Percentiles rank a stretch among this genome's conserved stretches.
Evolutionary conservation across 75 land plant genomes (phyloP).

Genomic region (Adiantum capillusveneris): DNA sequence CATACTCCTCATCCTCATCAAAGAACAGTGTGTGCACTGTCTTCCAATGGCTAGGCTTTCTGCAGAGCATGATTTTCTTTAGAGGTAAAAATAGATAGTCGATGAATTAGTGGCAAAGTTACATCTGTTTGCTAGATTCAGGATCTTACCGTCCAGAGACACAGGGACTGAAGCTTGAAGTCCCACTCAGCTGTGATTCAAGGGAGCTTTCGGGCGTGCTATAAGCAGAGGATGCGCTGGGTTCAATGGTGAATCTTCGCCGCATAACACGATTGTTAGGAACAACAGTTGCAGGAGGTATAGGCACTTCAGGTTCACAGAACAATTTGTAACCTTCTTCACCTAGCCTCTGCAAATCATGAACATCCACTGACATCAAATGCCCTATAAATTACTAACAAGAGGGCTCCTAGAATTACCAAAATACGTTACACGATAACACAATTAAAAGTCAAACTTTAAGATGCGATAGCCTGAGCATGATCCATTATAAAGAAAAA

Average conservation of each 20-base stretch:
- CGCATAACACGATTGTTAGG: slow-evolving; percentile 10
- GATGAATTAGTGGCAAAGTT: neutral
- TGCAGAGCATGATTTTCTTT: neutral
- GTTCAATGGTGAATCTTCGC: slow-evolving; percentile 23
- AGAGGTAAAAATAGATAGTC: neutral
- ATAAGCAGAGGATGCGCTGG: slow-evolving; percentile 2
- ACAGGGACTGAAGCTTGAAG: neutral
- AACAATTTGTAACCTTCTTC: slow-evolving; percentile 31
- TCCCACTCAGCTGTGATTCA: slow-evolving; percentile 17
- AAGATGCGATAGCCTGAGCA: too few species aligned
- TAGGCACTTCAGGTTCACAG: slow-evolving; percentile 23
- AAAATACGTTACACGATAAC: too few species aligned
- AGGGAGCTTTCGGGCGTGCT: slow-evolving; percentile 21
- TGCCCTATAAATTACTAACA: too few species aligned
- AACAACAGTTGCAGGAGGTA: slow-evolving; percentile 31
- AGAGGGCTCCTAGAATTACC: too few species aligned
- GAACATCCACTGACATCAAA: too few species aligned
- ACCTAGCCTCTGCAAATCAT: slow-evolving; percentile 25
- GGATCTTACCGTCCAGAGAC: neutral
- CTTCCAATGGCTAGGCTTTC: slow-evolving; percentile 44
- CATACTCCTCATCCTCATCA: slow-evolving; percentile 38
- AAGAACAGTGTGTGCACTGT: slow-evolving; percentile 61
- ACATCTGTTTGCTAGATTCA: neutral
- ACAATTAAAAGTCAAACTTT: too few species aligned
- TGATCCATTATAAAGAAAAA: too few species aligned